A percentile compares a stretch with the other conserved stretches of the same genome.
These are phyloP conservation scores for Komagataella populi DNA, from an alignment of 805 yeast species.

Conservation along the genomic window DNA sequence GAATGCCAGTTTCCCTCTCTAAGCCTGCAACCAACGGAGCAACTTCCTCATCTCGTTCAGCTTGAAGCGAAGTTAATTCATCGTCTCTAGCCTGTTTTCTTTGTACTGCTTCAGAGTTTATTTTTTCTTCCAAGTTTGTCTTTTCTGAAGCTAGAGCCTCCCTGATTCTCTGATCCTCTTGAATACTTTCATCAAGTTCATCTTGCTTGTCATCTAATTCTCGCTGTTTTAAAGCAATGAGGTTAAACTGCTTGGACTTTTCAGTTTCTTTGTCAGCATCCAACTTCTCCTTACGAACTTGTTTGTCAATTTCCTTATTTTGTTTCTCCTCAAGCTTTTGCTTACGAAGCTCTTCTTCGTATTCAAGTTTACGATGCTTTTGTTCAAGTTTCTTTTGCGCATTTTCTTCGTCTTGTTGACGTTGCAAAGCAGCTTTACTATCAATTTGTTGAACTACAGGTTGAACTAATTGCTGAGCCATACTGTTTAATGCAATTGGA, in stretches of 20 bases:
- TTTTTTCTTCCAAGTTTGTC: constrained; percentile 27
- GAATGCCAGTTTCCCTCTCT: constrained; percentile 31
- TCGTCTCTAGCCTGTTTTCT: constrained; percentile 29
- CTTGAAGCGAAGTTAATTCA: constrained; percentile 32
- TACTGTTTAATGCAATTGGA: constrained; percentile 58
- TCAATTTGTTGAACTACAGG: constrained; percentile 74
- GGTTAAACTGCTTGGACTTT: constrained; percentile 28
- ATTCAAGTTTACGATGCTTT: constrained; percentile 20
- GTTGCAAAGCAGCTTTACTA: constrained; percentile 55
- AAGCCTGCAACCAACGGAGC: constrained; percentile 43
- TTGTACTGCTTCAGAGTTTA: constrained; percentile 27
- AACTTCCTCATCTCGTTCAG: constrained; percentile 37
- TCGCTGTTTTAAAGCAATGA: constrained; percentile 21
- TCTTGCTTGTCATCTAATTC: constrained; percentile 31
- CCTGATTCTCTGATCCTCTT: constrained; percentile 24
- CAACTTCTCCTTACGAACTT: constrained; percentile 29
- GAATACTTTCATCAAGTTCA: constrained; percentile 24
- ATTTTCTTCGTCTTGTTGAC: constrained; percentile 35
- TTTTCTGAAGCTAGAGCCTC: constrained; percentile 25
- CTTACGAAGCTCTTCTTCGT: constrained; percentile 22
- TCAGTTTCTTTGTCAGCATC: constrained; percentile 33
- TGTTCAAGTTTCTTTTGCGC: constrained; percentile 26
- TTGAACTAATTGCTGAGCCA: constrained; percentile 68
- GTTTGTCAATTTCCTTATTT: constrained; percentile 16
- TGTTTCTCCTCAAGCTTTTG: constrained; percentile 21